These are phyloP conservation scores for Candida chilensis DNA, from an alignment of 805 yeast genomes.

Conservation along the genomic window DNA sequence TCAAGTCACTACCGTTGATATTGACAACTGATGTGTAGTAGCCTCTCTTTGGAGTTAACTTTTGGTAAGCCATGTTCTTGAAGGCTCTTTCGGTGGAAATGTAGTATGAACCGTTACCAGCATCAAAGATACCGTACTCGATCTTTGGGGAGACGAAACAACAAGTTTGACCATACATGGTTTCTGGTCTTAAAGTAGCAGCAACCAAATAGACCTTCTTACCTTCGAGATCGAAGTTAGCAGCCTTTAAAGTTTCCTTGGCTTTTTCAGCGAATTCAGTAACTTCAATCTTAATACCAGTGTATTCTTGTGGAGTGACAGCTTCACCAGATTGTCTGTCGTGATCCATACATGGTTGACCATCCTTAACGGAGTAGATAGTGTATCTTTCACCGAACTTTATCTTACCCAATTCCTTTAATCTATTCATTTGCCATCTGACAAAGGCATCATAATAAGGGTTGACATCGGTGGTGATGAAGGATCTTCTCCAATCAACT, in stretches of 20 bases:
- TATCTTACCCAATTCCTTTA: constrained; percentile 80
- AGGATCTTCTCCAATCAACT: constrained; percentile 97
- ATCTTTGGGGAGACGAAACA: constrained; percentile 96
- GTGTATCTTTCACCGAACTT: constrained; percentile 98
- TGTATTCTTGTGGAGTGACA: constrained; percentile 92
- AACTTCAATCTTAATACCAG: constrained; percentile 80
- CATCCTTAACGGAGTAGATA: constrained; percentile 94
- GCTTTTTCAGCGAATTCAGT: constrained; percentile 51
- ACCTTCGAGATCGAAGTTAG: constrained; percentile 32
- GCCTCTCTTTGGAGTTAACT: constrained; percentile 85
- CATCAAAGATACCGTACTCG: constrained; percentile 83
- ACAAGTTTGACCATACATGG: constrained; percentile 98
- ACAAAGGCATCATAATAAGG: constrained; percentile 93
- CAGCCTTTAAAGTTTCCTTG: constrained; percentile 40
- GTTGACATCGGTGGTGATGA: constrained; percentile 90
- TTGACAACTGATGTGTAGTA: constrained; percentile 47
- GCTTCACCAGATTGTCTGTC: constrained; percentile 97
- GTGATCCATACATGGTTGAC: constrained; percentile 99
- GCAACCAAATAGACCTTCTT: constrained; percentile 83
- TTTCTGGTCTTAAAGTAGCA: constrained; percentile 96
- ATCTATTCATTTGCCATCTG: constrained; percentile 91
- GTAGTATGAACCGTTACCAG: constrained; percentile 64
- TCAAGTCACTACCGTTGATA: constrained; percentile 62
- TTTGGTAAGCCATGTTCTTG: constrained; percentile 95
- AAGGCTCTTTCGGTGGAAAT: constrained; percentile 92